phyloP scores from a whole-genome alignment of 345 rosid genomes.

The Acer negundo region DNA sequence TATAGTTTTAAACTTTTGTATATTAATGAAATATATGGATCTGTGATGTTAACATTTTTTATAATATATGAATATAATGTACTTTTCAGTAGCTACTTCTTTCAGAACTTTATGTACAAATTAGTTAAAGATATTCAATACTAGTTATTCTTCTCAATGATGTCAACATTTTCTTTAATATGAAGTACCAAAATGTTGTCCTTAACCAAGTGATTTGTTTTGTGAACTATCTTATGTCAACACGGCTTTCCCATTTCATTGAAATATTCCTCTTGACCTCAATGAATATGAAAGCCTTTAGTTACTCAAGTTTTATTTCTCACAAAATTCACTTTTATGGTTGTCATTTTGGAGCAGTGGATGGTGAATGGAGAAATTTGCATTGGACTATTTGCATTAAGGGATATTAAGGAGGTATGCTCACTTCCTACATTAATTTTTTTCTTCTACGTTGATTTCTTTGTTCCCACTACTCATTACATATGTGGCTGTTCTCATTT shows the following conservation, averaged over 20 bases:
- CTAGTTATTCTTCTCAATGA: neutral
- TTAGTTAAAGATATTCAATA: neutral
- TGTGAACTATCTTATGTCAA: neutral
- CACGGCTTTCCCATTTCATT: constrained; percentile 5
- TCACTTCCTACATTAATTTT: constrained; percentile 3
- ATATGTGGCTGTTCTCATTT: neutral
- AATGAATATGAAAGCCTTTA: neutral
- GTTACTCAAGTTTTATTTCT: constrained; percentile 13
- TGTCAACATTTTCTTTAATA: neutral
- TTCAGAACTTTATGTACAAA: neutral
- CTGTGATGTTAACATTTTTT: neutral
- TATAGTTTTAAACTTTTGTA: neutral
- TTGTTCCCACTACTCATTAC: neutral
- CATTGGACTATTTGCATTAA: constrained; percentile 87
- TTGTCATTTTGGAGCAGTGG: constrained; percentile 64
- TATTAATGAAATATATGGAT: neutral
- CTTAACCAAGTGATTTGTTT: neutral
- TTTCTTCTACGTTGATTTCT: neutral
- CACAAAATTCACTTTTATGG: constrained; percentile 1
- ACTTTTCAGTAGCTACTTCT: neutral
- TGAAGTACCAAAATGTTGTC: neutral
- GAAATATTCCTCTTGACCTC: neutral
- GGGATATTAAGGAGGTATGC: constrained; percentile 84
- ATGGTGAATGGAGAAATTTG: constrained; percentile 99
- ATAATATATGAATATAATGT: neutral